Conservation (phyloP, 2,329 filamentous ascomycete genomes). For the Fusarium xylarioides region DNA sequence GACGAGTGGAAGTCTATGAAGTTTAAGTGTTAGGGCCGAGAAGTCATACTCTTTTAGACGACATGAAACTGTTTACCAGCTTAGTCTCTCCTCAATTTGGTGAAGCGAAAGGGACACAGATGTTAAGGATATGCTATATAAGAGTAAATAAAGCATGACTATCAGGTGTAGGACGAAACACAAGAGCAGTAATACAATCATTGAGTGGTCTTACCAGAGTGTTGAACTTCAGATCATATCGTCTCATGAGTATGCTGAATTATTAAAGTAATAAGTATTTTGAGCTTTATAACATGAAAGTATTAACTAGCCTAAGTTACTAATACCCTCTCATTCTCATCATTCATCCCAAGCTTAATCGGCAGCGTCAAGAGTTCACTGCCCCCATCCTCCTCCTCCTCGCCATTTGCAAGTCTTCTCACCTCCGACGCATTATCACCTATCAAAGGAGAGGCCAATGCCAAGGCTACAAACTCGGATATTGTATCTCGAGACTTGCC, state of each 20-base stretch:
- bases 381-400: rapidly evolving
- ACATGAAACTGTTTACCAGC: background rate
- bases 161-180: background rate
- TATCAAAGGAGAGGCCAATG: background rate
- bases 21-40: background rate
- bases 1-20: background rate
- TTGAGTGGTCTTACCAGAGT: background rate
- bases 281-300: too few species aligned
- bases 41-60: background rate
- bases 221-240: background rate
- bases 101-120: background rate
- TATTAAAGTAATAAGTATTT: too few species aligned
- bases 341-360: background rate
- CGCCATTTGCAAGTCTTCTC: background rate
- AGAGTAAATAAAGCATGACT: background rate
- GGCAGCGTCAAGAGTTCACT: background rate
- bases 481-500: background rate
- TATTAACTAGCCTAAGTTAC: background rate
- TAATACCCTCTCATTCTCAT: background rate
- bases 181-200: background rate
- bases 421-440: background rate
- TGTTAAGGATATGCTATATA: background rate
- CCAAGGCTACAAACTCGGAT: background rate
- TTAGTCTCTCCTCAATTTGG: background rate
- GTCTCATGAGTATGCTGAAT: background rate